These are phyloP conservation scores for Kregervanrija delftensis DNA, from an alignment of 805 yeast genomes.

Conservation along the genomic window DNA sequence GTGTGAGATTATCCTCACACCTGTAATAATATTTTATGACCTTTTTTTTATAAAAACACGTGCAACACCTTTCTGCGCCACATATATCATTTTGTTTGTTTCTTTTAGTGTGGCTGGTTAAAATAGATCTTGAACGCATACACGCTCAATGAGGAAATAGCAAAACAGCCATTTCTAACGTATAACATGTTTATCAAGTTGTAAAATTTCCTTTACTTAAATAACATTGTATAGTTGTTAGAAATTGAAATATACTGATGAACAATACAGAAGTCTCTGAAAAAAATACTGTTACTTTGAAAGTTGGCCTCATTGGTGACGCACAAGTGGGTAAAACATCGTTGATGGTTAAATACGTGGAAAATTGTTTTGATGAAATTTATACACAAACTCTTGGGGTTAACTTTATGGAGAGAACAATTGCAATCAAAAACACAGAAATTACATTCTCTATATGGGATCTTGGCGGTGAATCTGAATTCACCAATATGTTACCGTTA, in stretches of 20 bases:
- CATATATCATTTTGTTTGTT: too few relatives aligned
- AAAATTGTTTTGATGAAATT: constrained; percentile 84
- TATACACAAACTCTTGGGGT: constrained; percentile 94
- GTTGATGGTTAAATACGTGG: constrained; percentile 95
- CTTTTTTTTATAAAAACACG: background rate
- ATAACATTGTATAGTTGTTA: background rate
- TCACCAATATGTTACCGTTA: constrained; percentile 89
- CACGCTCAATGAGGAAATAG: too few relatives aligned
- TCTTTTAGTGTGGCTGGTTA: too few relatives aligned
- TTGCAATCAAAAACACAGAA: constrained; percentile 76
- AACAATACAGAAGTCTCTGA: constrained; percentile 7
- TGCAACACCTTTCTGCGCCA: too few relatives aligned
- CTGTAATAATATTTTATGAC: background rate
- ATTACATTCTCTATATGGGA: constrained; percentile 94
- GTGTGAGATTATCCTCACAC: background rate
- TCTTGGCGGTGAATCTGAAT: constrained; percentile 91
- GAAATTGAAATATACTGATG: background rate
- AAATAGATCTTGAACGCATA: too few relatives aligned
- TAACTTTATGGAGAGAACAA: constrained; percentile 86
- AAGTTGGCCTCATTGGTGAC: constrained; percentile 91
- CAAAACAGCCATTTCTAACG: too few relatives aligned
- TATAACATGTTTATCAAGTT: too few relatives aligned
- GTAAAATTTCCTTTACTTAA: background rate
- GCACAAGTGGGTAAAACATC: constrained; percentile 96
- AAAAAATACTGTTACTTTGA: constrained; percentile 51